phyloP scores from a whole-genome alignment of 208 protist species.

The Baffinella frigidus region DNA sequence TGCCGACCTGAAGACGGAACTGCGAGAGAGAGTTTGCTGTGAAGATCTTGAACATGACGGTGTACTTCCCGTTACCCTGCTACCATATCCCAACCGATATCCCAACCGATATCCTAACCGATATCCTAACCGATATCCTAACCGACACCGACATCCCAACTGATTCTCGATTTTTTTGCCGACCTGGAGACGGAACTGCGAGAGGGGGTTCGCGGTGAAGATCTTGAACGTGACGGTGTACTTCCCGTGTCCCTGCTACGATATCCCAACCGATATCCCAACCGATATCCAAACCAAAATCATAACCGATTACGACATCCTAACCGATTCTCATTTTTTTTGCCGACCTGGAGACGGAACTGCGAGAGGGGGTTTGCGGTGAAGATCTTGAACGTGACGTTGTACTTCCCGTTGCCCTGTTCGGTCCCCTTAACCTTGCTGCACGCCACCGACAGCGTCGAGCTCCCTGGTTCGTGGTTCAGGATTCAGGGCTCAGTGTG shows the following conservation, averaged over 20 bases:
- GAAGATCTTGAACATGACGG: background rate
- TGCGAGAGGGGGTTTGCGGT: background rate
- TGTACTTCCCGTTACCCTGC: background rate
- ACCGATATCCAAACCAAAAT: too few relatives aligned
- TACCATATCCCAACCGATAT: background rate
- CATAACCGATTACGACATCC: too few relatives aligned
- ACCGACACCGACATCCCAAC: too few relatives aligned
- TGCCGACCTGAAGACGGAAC: background rate
- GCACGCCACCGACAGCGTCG: background rate
- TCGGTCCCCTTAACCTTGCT: background rate
- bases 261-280: background rate
- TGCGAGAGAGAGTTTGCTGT: background rate
- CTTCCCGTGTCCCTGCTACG: background rate
- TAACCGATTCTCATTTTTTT: too few relatives aligned
- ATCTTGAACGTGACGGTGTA: conserved; percentile 22
- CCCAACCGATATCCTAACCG: too few relatives aligned
- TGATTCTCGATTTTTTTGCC: background rate
- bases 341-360: background rate
- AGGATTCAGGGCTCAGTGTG: too few relatives aligned
- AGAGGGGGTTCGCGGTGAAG: background rate
- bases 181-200: background rate
- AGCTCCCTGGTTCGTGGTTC: too few relatives aligned
- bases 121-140: too few relatives aligned
- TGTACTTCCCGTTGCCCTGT: background rate
- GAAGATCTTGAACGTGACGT: background rate